phyloP scores from a whole-genome alignment of 805 yeast species.

The Ogataea wickerhamii region DNA sequence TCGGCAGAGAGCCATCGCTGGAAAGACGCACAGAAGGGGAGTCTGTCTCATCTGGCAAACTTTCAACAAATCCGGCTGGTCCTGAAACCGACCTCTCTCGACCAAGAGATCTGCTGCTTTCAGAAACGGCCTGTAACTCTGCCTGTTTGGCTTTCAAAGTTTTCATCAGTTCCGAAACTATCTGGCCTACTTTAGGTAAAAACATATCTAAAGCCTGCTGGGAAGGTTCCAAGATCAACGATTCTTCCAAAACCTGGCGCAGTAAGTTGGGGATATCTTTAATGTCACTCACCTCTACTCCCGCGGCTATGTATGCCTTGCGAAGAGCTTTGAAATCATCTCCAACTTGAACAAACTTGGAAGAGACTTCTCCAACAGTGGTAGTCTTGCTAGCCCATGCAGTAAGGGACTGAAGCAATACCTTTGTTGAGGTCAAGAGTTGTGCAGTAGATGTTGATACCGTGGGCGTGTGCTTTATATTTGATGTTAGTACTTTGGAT shows the following conservation, averaged over 20 bases:
- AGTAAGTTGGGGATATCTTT: conserved; percentile 88
- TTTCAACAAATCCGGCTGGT: conserved; percentile 17
- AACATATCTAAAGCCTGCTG: conserved; percentile 77
- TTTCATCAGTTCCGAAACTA: conserved; percentile 75
- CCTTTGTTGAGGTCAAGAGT: conserved; percentile 83
- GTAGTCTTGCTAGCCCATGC: conserved; percentile 87
- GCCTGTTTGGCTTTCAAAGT: conserved; percentile 78
- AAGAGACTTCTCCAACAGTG: conserved; percentile 79
- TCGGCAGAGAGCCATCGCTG: conserved; percentile 2
- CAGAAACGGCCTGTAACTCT: conserved; percentile 24
- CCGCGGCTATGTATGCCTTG: conserved; percentile 71
- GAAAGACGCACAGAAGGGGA: conserved; percentile 3
- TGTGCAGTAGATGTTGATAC: conserved; percentile 56
- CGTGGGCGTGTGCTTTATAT: conserved; percentile 60
- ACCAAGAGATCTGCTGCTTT: conserved; percentile 13
- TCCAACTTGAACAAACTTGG: conserved; percentile 87
- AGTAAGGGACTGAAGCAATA: conserved; percentile 77
- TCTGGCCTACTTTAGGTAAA: conserved; percentile 80
- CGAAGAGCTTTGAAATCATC: conserved; percentile 88
- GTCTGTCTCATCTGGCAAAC: conserved; percentile 2
- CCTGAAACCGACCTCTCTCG: conserved; percentile 27
- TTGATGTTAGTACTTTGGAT: conserved; percentile 4
- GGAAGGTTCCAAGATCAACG: conserved; percentile 79
- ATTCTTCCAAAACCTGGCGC: conserved; percentile 77
- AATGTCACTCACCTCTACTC: conserved; percentile 75